Conservation (phyloP, 805 yeast genomes). For the Brettanomyces custersianus region DNA sequence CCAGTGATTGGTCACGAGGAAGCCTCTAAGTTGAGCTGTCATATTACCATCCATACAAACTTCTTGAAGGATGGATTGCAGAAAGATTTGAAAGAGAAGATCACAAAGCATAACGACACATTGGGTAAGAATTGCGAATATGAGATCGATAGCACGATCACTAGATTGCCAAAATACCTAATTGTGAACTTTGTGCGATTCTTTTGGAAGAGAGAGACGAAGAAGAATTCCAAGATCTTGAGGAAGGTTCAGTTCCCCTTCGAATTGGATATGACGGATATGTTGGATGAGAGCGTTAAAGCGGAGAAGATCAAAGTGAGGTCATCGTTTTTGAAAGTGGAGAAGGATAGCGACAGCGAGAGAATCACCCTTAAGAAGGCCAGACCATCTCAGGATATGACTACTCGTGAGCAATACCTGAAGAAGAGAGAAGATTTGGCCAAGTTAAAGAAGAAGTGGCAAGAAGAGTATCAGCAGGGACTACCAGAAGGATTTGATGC, state of each 20-base stretch:
- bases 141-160: constrained; percentile 50
- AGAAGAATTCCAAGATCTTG: constrained; percentile 84
- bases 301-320: constrained; percentile 59
- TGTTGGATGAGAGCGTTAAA: constrained; percentile 72
- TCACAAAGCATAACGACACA: constrained; percentile 69
- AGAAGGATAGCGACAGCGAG: constrained; percentile 65
- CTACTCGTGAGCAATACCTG: constrained; percentile 47
- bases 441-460: constrained; percentile 42
- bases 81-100: constrained; percentile 62
- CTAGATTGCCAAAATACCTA: constrained; percentile 76
- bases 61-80: constrained; percentile 79
- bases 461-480: constrained; percentile 32
- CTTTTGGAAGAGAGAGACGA: constrained; percentile 90
- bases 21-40: constrained; percentile 76
- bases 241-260: constrained; percentile 94
- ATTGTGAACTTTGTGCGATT: constrained; percentile 91
- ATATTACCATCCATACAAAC: constrained; percentile 77
- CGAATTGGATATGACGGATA: constrained; percentile 79
- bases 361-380: constrained; percentile 64
- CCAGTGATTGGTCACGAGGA: constrained; percentile 39
- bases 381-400: constrained; percentile 29
- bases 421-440: constrained; percentile 41
- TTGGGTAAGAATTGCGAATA: constrained; percentile 67
- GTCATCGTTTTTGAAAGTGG: constrained; percentile 68
- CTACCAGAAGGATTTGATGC: constrained; percentile 32